Evolutionary conservation across 192 early-diverging fungal genomes (phyloP), one percentile per base, ranked within the genome.

Genomic region (Spinellus fusiger): DNA sequence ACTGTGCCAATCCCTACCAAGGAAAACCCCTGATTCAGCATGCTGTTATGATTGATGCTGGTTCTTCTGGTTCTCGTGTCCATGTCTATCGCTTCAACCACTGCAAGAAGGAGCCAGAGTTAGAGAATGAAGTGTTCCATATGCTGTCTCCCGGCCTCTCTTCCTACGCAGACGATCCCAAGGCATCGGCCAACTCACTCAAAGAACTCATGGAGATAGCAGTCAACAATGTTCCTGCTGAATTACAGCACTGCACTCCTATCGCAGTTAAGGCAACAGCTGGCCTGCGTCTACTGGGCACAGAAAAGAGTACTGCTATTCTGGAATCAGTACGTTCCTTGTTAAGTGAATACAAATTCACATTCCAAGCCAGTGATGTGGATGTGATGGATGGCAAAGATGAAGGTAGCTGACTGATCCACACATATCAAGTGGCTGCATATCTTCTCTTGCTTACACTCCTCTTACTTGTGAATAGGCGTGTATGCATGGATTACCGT

Each of bases 401-500:
- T 70, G 96, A 98, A 84, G 96, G 89, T 88, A 68, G 20, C n/a
- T n/a, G n/a, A n/a, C n/a, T n/a, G n/a, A 35, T 55, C 15, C 18
- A 28, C n/a, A n/a, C n/a, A 20, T n/a, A 15, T 56, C 18, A 34
- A 34, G n/a, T 48, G 2, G 40, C n/a, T n/a, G n/a, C n/a, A n/a
- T n/a, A n/a, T n/a, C n/a, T n/a, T n/a, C n/a, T n/a, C n/a, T n/a
- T n/a, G n/a, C n/a, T n/a, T n/a, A n/a, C n/a, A n/a, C n/a, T n/a
- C n/a, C n/a, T n/a, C n/a, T n/a, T n/a, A n/a, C n/a, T n/a, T n/a
- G n/a, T n/a, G n/a, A n/a, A n/a, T n/a, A 80, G 78, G 94, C 44
- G 86, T 97, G n/a, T 98, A 86, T 75, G 94, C 94, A 31, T 98
- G 96, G 96, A 92, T 98, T 49, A 98, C 96, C 0, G 90, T 96